phyloP scores from a whole-genome alignment of 495 filamentous ascomycete genomes.

The Extremus antarcticus region DNA sequence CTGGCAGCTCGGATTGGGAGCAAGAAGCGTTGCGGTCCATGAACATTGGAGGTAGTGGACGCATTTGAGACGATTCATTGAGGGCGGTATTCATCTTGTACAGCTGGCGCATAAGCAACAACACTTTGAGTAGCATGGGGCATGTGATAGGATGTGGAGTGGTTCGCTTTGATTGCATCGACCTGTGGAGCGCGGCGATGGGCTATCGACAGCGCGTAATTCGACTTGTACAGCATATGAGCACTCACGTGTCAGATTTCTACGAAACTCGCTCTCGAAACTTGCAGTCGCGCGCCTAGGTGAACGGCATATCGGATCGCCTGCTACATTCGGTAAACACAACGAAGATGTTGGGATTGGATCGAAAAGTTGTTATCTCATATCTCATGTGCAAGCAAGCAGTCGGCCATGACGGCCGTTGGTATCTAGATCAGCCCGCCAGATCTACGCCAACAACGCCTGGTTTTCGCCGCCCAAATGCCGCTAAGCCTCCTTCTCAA shows the following conservation, averaged over 20 bases:
- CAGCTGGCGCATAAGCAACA: not conserved
- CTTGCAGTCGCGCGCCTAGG: not conserved
- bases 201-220: not conserved
- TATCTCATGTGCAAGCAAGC: not conserved
- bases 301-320: not conserved
- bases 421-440: not conserved
- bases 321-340: not conserved
- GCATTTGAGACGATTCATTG: not conserved
- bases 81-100: not conserved
- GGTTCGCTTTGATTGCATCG: not conserved
- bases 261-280: too few relatives aligned
- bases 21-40: conserved; percentile 30
- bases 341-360: not conserved
- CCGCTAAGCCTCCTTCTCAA: conserved; percentile 2
- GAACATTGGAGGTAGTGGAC: conserved; percentile 11
- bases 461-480: not conserved
- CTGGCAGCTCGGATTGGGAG: conserved; percentile 24
- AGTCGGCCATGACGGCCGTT: not conserved
- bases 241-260: too few relatives aligned
- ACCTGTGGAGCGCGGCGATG: not conserved
- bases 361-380: not conserved
- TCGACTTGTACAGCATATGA: not conserved
- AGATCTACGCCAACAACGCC: not conserved
- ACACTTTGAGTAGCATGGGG: too few relatives aligned
- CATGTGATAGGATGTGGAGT: too few relatives aligned